Conservation (phyloP, 2,329 filamentous ascomycete genomes). For the Ophiostoma ulmi region DNA sequence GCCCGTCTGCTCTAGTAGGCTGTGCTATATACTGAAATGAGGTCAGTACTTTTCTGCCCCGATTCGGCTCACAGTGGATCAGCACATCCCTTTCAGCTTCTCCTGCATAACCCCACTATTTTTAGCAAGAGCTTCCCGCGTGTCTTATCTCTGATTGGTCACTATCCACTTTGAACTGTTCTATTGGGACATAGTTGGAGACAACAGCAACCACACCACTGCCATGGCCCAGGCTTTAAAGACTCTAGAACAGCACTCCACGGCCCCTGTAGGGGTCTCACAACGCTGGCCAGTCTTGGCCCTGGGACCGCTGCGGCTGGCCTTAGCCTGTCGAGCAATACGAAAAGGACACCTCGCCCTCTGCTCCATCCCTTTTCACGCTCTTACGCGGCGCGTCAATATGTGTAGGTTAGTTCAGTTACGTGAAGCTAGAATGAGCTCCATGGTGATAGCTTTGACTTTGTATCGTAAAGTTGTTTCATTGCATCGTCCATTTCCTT, state of each 20-base stretch:
- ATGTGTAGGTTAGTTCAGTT: not conserved
- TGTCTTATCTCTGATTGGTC: not conserved
- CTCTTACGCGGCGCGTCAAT: slow-evolving; percentile 17
- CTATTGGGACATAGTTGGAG: not conserved
- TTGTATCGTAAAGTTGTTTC: not conserved
- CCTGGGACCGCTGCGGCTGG: slow-evolving; percentile 8
- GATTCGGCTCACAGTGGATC: slow-evolving; percentile 4
- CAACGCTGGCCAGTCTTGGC: not conserved
- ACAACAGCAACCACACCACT: not conserved
- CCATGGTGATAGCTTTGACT: not conserved
- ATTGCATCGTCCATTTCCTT: not conserved
- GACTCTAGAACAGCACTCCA: not conserved
- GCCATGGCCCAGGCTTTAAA: not conserved
- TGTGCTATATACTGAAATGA: not conserved
- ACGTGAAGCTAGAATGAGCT: not conserved
- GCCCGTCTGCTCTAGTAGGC: too few species aligned
- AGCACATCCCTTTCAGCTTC: slow-evolving; percentile 3
- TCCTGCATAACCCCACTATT: slow-evolving; percentile 6
- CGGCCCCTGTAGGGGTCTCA: slow-evolving; percentile 5
- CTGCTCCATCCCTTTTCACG: slow-evolving; percentile 15
- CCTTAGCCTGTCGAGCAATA: slow-evolving; percentile 11
- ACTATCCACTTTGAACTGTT: not conserved
- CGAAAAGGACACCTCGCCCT: slow-evolving; percentile 25
- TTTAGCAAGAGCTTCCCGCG: not conserved
- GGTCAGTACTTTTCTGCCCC: slow-evolving; percentile 14